phyloP scores from a whole-genome alignment of 208 protist species.

The Crithidia thermophila region DNA sequence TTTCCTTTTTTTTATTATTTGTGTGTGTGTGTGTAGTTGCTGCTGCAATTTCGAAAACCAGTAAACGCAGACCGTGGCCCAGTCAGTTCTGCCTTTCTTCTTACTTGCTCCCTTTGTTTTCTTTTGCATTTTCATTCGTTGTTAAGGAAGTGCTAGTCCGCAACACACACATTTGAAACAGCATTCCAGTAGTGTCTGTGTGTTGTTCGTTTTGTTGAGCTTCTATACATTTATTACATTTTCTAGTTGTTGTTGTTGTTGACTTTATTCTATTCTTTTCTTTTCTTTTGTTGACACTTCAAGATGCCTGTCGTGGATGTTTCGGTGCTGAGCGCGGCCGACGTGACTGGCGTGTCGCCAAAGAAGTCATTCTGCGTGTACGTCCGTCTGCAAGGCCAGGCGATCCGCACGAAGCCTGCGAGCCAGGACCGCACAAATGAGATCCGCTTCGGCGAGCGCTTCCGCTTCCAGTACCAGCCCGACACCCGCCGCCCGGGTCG shows the following conservation, averaged over 20 bases:
- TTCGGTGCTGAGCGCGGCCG: slow-evolving; percentile 33
- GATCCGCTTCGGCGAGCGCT: slow-evolving; percentile 44
- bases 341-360: slow-evolving; percentile 31
- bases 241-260: not conserved
- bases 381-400: slow-evolving; percentile 60
- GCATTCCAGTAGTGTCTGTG: too few species aligned
- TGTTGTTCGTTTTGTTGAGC: too few species aligned
- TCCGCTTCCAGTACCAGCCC: slow-evolving; percentile 48
- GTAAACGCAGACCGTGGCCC: too few species aligned
- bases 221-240: too few species aligned
- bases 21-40: too few species aligned
- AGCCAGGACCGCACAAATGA: slow-evolving; percentile 13
- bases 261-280: not conserved
- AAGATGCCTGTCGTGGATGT: slow-evolving; percentile 52
- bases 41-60: too few species aligned
- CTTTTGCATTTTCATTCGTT: slow-evolving; percentile 13
- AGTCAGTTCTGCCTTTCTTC: too few species aligned
- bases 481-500: slow-evolving; percentile 2
- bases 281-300: not conserved
- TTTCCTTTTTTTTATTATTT: too few species aligned
- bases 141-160: too few species aligned
- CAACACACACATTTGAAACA: too few species aligned
- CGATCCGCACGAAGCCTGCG: slow-evolving; percentile 45
- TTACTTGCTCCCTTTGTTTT: too few species aligned
- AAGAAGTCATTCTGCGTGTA: slow-evolving; percentile 51